Base-by-base conservation (phyloP, 2,329 filamentous ascomycete genomes). In the Aspergillus luchuensis region DNA sequence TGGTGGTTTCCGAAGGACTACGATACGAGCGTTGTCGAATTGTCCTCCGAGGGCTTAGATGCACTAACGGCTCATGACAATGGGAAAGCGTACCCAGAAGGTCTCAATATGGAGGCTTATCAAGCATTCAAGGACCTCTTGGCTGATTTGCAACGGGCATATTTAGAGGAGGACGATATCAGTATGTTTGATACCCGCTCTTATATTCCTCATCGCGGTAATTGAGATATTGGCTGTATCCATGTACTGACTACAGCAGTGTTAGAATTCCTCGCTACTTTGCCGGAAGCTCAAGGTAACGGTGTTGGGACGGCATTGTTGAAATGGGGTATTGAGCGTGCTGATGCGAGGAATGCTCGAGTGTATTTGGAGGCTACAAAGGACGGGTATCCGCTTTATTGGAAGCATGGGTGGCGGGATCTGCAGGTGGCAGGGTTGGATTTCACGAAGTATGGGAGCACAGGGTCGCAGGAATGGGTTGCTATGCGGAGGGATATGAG, bases 351-450 rank as follows among this genome's bases (percentile, higher is more conserved):
- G 1, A 74, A 77, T 0, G 64, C 75, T 8, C 78, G 80, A 45
- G 75, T 78, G 4, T 86, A 82, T 67, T 69, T 86, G 1, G 82
- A 85, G 61, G 80, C 82, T 8, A 84, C 83, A 43, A 76, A 74
- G 0, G 76, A 76, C 13, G 84, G 81, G 1, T 79, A 74, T 61
- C 74, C 72, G 0, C 54, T 85, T 8, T 86, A 86, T 71, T 67
- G 76, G 58, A 80, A 76, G 63, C 75, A 80, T 66, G 84, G 83
- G 2, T 86, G 83, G 63, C 67, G 69, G 55, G 69, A 74, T 5
- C 59, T 80, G 7, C 77, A 78, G 3, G 70, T 74, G 36, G 52
- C 79, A 6, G 53, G 51, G 39, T 67, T 82, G 55, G 72, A 79
- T 13, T 71, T 73, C 5, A 71, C 69, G 1, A 59, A 38, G 4